Percentiles rank a stretch among this genome's conserved stretches.
Evolutionary conservation across 495 filamentous ascomycete species (phyloP).

Genomic region (Penicillium silybi): DNA sequence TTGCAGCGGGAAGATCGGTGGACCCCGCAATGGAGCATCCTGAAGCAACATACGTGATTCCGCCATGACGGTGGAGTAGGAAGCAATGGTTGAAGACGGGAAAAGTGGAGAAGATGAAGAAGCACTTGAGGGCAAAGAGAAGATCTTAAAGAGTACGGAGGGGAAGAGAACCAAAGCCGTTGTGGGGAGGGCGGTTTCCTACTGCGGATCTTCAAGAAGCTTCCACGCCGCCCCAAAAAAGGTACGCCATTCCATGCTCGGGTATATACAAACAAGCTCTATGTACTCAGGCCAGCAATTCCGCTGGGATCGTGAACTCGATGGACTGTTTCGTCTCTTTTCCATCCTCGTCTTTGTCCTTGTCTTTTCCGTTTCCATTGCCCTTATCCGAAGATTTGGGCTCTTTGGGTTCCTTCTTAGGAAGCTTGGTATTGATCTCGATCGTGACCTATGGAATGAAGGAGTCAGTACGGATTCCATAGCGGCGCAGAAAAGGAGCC

Average conservation of each 20-base stretch:
- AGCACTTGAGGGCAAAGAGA: constrained; percentile 6
- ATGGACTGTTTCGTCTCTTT: constrained; percentile 19
- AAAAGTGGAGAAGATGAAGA: constrained; percentile 3
- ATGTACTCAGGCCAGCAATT: constrained; percentile 33
- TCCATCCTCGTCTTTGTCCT: constrained; percentile 10
- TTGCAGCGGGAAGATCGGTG: constrained; percentile 16
- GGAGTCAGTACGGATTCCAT: constrained; percentile 13
- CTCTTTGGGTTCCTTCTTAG: constrained; percentile 46
- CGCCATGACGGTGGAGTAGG: constrained; percentile 29
- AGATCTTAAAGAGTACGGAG: constrained; percentile 3
- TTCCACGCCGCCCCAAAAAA: constrained; percentile 31
- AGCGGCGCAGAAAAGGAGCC: constrained; percentile 19
- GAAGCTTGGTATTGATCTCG: constrained; percentile 59
- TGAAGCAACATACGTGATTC: constrained; percentile 34
- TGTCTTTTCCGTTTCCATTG: constrained; percentile 11
- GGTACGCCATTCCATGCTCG: constrained; percentile 5
- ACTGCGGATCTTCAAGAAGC: constrained; percentile 41
- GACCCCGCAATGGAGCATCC: constrained; percentile 29
- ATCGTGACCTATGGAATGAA: constrained; percentile 54
- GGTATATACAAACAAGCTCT: constrained; percentile 13
- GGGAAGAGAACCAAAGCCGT: constrained; percentile 1
- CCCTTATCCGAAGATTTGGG: constrained; percentile 15
- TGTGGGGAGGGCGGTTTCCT: background rate
- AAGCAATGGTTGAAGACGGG: background rate
- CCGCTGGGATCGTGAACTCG: constrained; percentile 39